phyloP scores from a whole-genome alignment of 2,329 filamentous ascomycete species.

The Coccinonectria pachysandricola region DNA sequence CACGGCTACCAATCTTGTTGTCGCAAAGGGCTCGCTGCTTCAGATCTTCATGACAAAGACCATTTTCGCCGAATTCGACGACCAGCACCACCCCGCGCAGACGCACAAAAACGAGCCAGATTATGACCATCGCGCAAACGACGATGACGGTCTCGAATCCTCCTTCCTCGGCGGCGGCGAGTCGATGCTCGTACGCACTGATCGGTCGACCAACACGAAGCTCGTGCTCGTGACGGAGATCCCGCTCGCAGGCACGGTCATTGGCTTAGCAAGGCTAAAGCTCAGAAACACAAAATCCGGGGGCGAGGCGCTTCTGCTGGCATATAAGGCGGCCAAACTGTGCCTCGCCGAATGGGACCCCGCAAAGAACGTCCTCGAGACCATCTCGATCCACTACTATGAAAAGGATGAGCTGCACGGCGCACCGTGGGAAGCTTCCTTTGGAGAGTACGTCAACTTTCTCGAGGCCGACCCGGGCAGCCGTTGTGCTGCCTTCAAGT shows the following conservation, averaged over 20 bases:
- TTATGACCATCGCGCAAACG: constrained; percentile 44
- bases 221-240: constrained; percentile 81
- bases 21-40: constrained; percentile 85
- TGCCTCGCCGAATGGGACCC: constrained; percentile 92
- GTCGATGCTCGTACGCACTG: constrained; percentile 48
- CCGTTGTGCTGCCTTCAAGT: constrained; percentile 89
- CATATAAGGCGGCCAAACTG: constrained; percentile 84
- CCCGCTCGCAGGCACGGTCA: constrained; percentile 72
- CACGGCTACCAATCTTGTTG: constrained; percentile 70
- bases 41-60: constrained; percentile 76
- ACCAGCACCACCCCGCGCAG: constrained; percentile 25
- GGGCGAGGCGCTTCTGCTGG: constrained; percentile 73
- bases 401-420: constrained; percentile 83
- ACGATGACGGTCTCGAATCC: constrained; percentile 55
- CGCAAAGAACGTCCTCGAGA: constrained; percentile 65
- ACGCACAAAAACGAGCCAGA: constrained; percentile 33
- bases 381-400: constrained; percentile 94
- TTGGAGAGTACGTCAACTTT: constrained; percentile 69
- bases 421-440: constrained; percentile 68
- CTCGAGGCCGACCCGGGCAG: constrained; percentile 84
- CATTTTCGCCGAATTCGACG: constrained; percentile 53
- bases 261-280: constrained; percentile 70
- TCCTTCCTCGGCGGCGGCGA: constrained; percentile 56
- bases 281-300: constrained; percentile 63
- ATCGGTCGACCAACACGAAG: constrained; percentile 60